Base-by-base conservation (phyloP, 2,329 filamentous ascomycete genomes). In the Scedosporium boydii region DNA sequence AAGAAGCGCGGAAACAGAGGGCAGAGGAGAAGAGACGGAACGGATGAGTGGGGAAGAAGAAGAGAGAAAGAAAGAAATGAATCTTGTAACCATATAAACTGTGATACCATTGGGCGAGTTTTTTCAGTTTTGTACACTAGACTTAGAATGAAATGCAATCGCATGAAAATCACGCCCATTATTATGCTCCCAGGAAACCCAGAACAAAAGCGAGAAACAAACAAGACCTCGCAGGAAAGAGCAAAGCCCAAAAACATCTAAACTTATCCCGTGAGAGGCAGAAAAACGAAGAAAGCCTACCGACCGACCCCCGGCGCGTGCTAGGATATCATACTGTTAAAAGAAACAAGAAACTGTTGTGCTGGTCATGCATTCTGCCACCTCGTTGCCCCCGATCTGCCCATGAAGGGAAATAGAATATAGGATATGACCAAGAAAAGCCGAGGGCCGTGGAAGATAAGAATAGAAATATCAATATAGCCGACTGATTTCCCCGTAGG, bases 1-100 rank as follows among this genome's bases (percentile, higher is more conserved):
- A 88, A 73, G 81, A 84, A 70, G 79, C 76, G 60, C 77, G 80
- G 63, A 79, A 78, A 69, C 73, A 77, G 65, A 73, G 69, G 62
- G 62, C 67, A n/a, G 55, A 59, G 6, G 57, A 51, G 41, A 62
- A 62, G 61, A 51, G 44, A 21, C 27, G 55, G 5, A 56, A 23
- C 12, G 42, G 59, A 29, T 60, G 59, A 60, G 42, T 12, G 29
- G 18, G n/a, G 44, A 46, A 46, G 5, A 34, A 34, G 29, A 23
- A 29, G 27, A 29, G 27, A 29, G 6, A 29, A 6, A 29, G 27
- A 34, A 14, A 12, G 10, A 14, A 38, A 38, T 12, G 34, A 38
- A 38, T 4, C 23, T 26, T 55, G 51, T 55, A 55, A 55, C 51
- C 18, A 55, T 55, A 55, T 23, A 27, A 18, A 18, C 5, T 55